A percentile compares a stretch with the other conserved stretches of the same genome.
These are phyloP conservation scores for Phaeosphaeria sp. DNA, from an alignment of 2,329 filamentous ascomycete genomes.

Conservation along the genomic window DNA sequence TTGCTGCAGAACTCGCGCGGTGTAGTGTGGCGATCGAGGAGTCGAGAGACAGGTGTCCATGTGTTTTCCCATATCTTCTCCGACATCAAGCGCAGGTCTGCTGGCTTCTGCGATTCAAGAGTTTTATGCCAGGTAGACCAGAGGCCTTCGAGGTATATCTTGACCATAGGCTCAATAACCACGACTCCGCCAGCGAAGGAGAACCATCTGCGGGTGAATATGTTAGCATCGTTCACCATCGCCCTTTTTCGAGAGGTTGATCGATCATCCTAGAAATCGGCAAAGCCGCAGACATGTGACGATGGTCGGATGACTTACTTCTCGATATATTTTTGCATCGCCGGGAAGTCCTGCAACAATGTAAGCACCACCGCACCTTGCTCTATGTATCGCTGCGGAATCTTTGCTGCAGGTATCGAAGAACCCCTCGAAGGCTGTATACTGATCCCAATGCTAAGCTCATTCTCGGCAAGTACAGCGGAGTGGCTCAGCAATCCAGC, in stretches of 20 bases:
- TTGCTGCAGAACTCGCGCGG: conserved; percentile 48
- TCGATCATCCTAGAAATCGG: no score
- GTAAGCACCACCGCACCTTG: conserved; percentile 35
- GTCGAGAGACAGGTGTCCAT: conserved; percentile 36
- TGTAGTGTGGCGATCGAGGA: conserved; percentile 46
- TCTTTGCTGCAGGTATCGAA: background rate
- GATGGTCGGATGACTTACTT: conserved; percentile 17
- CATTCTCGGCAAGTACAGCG: conserved; percentile 38
- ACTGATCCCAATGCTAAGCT: conserved; percentile 26
- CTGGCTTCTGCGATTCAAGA: conserved; percentile 30
- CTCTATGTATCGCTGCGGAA: conserved; percentile 33
- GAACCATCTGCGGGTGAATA: conserved; percentile 23
- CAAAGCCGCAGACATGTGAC: no score
- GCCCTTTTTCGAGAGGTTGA: background rate
- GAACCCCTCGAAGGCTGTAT: conserved; percentile 18
- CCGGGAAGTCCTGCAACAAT: conserved; percentile 33
- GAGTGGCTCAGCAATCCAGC: conserved; percentile 33
- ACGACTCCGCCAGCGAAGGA: conserved; percentile 39
- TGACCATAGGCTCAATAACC: conserved; percentile 45
- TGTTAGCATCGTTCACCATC: background rate
- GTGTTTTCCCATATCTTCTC: conserved; percentile 54
- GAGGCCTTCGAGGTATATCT: conserved; percentile 34
- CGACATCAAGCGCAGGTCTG: conserved; percentile 47
- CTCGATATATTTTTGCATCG: conserved; percentile 40
- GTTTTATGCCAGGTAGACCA: conserved; percentile 36